Conservation (phyloP, 345 rosid species). For the Conringia planisiliqua region DNA sequence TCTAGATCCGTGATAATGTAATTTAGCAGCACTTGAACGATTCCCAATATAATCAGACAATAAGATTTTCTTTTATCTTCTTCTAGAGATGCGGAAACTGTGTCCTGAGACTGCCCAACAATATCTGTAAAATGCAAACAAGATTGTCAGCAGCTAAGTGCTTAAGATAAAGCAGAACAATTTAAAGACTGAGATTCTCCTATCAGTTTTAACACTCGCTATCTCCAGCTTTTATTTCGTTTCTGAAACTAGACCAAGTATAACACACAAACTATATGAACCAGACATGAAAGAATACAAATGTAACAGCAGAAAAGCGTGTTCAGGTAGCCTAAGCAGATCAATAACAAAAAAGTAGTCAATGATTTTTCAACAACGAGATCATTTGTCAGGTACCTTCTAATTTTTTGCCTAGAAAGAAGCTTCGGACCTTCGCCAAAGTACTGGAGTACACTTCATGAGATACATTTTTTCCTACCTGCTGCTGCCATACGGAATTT, state of each 20-base stretch:
- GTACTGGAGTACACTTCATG: constrained; percentile 53
- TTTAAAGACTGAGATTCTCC: background rate
- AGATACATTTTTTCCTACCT: constrained; percentile 51
- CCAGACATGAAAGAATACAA: background rate
- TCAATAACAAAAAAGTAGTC: background rate
- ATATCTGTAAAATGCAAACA: constrained; percentile 51
- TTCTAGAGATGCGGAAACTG: constrained; percentile 44
- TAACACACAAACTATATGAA: background rate
- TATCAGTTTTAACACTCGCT: background rate
- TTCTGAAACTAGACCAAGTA: constrained; percentile 11
- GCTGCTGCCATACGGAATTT: constrained; percentile 30
- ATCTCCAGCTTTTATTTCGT: background rate
- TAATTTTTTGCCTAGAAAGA: constrained; percentile 44
- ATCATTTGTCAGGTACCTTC: constrained; percentile 44
- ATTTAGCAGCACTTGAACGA: constrained; percentile 64
- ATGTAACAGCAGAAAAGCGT: background rate
- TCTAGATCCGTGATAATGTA: constrained; percentile 51
- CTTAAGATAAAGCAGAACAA: background rate
- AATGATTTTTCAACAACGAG: background rate
- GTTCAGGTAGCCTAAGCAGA: background rate
- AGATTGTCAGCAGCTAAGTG: constrained; percentile 3
- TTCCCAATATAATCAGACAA: constrained; percentile 50
- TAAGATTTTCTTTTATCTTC: constrained; percentile 56
- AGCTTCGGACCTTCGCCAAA: constrained; percentile 51
- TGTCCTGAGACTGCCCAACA: constrained; percentile 50